Evolutionary conservation across 768 basidiomycete genomes (phyloP).

Genomic region (Lactarius pseudohatsudake): DNA sequence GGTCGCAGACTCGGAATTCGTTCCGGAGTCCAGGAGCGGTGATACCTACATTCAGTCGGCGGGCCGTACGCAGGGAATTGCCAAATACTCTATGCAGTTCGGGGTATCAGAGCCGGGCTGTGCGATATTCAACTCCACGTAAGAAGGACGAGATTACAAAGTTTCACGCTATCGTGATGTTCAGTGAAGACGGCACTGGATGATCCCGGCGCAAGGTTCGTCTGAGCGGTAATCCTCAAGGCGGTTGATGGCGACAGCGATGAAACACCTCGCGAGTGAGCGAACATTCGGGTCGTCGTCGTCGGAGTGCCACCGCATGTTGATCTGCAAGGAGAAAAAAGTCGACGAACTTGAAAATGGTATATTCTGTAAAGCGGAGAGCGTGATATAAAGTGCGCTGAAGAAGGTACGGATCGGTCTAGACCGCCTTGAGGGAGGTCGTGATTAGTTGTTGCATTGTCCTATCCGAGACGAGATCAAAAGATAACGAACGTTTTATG

Average conservation of each 20-base stretch:
- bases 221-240: no score
- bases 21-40: no score
- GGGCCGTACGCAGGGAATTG: no score
- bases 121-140: no score
- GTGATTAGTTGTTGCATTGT: neutral
- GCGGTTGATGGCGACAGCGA: slow-evolving; percentile 4
- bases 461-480: slow-evolving; percentile 3
- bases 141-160: no score
- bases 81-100: no score
- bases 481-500: slow-evolving; percentile 10
- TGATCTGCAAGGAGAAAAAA: slow-evolving; percentile 7
- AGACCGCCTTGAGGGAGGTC: neutral
- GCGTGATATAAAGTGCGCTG: slow-evolving; percentile 12
- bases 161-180: no score
- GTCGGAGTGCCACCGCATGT: neutral
- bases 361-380: neutral
- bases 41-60: no score
- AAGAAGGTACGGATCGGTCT: slow-evolving; percentile 7
- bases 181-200: no score
- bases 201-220: no score
- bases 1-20: no score
- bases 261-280: neutral
- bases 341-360: slow-evolving; percentile 7
- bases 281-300: neutral
- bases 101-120: no score